These are phyloP conservation scores for Penicillium malachiteum DNA, from an alignment of 495 filamentous ascomycete genomes.

Conservation along the genomic window DNA sequence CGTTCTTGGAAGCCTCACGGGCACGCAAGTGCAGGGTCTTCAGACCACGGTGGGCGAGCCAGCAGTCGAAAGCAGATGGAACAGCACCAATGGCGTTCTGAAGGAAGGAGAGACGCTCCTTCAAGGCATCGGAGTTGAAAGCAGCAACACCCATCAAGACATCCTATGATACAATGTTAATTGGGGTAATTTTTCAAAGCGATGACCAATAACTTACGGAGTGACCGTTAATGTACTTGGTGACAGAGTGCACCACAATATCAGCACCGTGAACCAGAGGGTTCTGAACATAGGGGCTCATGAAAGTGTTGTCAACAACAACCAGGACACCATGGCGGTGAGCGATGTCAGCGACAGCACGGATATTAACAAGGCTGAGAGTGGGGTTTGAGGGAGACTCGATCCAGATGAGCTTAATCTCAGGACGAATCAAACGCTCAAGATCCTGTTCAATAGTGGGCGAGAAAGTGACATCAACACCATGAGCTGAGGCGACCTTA, in stretches of 20 bases:
- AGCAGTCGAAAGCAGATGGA: conserved; percentile 93
- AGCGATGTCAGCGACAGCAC: conserved; percentile 73
- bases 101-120: conserved; percentile 78
- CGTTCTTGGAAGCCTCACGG: conserved; percentile 79
- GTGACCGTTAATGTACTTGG: conserved; percentile 99
- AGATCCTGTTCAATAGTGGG: conserved; percentile 87
- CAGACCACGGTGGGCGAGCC: conserved; percentile 96
- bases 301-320: conserved; percentile 98
- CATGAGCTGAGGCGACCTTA: conserved; percentile 91
- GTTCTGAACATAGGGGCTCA: conserved; percentile 95
- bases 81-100: conserved; percentile 97
- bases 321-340: conserved; percentile 89
- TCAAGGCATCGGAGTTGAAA: conserved; percentile 82
- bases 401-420: conserved; percentile 97
- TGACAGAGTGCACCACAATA: conserved; percentile 98
- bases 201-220: conserved; percentile 42
- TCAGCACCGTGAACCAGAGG: conserved; percentile 93
- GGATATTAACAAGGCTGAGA: conserved; percentile 85
- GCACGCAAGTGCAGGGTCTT: conserved; percentile 96
- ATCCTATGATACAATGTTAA: conserved; percentile 51
- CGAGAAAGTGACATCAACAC: conserved; percentile 91
- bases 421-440: conserved; percentile 74
- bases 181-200: not conserved
- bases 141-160: conserved; percentile 98
- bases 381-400: conserved; percentile 95